Base-by-base conservation (phyloP, 2,329 filamentous ascomycete species). In the Aspergillus texensis region DNA sequence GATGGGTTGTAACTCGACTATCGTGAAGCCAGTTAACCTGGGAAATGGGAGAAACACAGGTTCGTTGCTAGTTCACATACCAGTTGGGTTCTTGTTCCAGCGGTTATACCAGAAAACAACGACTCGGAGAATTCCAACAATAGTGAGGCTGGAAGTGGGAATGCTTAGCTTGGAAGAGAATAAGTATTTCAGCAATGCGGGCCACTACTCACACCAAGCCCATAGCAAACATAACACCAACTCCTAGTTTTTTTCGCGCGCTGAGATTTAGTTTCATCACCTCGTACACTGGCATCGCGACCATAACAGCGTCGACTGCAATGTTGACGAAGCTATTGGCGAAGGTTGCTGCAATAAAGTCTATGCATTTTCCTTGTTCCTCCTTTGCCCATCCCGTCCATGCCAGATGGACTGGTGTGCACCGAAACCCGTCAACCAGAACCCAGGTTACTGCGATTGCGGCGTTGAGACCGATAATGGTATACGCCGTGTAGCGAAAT, bases 61-160 rank as follows among this genome's bases (percentile, higher is more conserved):
- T 19, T 39, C 5, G 6, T 39, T 16, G 16, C 36, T 2, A 19
- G 36, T 2, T 19, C 6, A 32, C 32, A 4, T 60, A 67, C 65
- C 65, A 4, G 63, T 71, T 9, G 57, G 66, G 21, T 72, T 72
- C 10, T 30, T 14, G 4, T 65, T 67, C 70, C 66, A 71, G 36
- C 67, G 66, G 34, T 73, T 68, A 8, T 59, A 65, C 62, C 67
- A 73, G 61, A 73, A 72, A 3, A 73, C 69, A 11, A 73, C 53
- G 3, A 72, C 70, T 30, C 71, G 69, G 28, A 72, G 68, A 14
- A 72, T 70, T 9, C 68, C 70, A 26, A 73, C 67, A 30, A 72
- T 55, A 0, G 68, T 73, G 3, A 73, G 53, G 6, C 70, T 73
- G 9, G 14, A 6, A 2, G 16, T 11, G 6, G 16, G 6, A 9